Conservation (phyloP, 177 flowering plant species). For the Vitis hybrid region DNA sequence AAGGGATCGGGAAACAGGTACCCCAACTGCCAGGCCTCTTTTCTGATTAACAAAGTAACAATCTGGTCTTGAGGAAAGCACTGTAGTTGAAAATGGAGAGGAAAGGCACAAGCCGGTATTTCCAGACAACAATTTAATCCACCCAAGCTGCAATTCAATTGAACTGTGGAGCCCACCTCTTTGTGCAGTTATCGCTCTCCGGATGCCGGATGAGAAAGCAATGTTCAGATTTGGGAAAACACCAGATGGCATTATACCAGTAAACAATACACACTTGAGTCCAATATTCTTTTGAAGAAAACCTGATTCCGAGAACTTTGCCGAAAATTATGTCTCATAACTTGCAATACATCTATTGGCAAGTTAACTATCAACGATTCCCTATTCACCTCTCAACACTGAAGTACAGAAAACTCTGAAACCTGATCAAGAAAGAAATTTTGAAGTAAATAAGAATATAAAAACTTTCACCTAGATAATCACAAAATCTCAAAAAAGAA, state of each 20-base stretch:
- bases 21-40: background rate
- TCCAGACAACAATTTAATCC: slow-evolving; percentile 7
- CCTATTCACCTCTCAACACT: background rate
- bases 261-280: background rate
- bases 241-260: slow-evolving; percentile 28
- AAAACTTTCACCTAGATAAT: too few species aligned
- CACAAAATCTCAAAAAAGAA: too few species aligned
- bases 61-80: background rate
- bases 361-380: background rate
- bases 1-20: too few species aligned
- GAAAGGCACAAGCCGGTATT: background rate
- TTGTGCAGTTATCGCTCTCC: slow-evolving; percentile 10
- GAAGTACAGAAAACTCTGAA: background rate
- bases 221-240: slow-evolving; percentile 21
- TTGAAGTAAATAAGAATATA: background rate
- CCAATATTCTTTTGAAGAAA: too few species aligned
- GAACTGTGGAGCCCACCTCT: background rate
- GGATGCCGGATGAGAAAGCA: slow-evolving; percentile 7
- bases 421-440: background rate
- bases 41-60: background rate
- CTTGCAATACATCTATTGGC: slow-evolving; percentile 1
- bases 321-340: slow-evolving; percentile 5
- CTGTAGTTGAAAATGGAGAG: slow-evolving; percentile 8
- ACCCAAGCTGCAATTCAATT: slow-evolving; percentile 10
- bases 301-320: background rate